phyloP scores from a whole-genome alignment of 2,329 filamentous ascomycete species.

The Hymenoscyphus fructigenus region DNA sequence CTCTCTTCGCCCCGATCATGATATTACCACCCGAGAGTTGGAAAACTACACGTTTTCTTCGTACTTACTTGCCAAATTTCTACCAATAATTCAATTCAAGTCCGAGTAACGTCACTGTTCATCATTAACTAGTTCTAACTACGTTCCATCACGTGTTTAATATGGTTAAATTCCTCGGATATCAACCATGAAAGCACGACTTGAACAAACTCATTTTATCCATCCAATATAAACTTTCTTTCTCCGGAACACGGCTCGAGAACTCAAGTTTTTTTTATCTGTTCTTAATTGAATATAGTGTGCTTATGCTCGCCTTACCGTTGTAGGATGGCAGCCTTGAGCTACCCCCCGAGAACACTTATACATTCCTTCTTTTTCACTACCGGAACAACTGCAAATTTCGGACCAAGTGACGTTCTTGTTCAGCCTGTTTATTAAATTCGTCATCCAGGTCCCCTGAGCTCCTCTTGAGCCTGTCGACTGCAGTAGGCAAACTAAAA shows the following conservation, averaged over 20 bases:
- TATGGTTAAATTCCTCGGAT: slow-evolving; percentile 6
- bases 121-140: not conserved
- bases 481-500: not conserved
- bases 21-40: not conserved
- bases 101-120: not conserved
- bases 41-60: not conserved
- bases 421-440: slow-evolving; percentile 9
- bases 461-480: slow-evolving; percentile 3
- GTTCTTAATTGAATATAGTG: not conserved
- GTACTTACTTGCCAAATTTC: not conserved
- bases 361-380: not conserved
- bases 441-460: not conserved
- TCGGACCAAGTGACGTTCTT: slow-evolving; percentile 9
- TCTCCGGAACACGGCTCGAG: not conserved
- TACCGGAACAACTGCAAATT: not conserved
- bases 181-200: not conserved
- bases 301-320: not conserved
- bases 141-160: slow-evolving; percentile 5
- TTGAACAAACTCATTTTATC: not conserved
- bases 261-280: not conserved
- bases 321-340: not conserved
- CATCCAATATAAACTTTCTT: not conserved
- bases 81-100: not conserved
- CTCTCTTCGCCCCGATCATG: not conserved
- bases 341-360: not conserved